These are phyloP conservation scores for Nidularia sp. DNA, from an alignment of 768 basidiomycete genomes.

Conservation along the genomic window DNA sequence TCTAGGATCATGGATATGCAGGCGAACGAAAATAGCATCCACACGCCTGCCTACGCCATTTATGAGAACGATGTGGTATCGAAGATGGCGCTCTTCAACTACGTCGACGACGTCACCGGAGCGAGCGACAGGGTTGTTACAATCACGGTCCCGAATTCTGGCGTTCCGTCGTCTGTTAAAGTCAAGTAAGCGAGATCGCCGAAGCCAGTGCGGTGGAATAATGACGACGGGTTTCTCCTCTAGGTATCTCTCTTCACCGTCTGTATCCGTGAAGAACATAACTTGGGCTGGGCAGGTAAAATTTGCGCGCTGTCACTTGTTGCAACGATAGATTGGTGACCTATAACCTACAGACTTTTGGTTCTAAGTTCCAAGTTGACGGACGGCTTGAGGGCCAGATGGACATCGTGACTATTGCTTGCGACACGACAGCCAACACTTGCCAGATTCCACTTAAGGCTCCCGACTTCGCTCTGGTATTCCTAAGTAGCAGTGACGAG, in stretches of 20 bases:
- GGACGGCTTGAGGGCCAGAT: slow-evolving; percentile 54
- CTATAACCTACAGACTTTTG: slow-evolving; percentile 42
- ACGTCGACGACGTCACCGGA: slow-evolving; percentile 55
- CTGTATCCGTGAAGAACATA: slow-evolving; percentile 52
- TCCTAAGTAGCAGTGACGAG: slow-evolving; percentile 36
- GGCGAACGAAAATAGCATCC: slow-evolving; percentile 44
- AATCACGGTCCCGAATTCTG: slow-evolving; percentile 38
- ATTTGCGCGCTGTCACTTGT: neutral
- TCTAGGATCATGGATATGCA: slow-evolving; percentile 65
- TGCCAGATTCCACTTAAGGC: slow-evolving; percentile 61
- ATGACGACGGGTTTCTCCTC: neutral
- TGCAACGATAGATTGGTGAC: neutral
- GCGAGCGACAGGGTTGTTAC: slow-evolving; percentile 49
- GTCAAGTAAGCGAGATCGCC: slow-evolving; percentile 43
- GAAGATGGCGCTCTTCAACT: slow-evolving; percentile 72
- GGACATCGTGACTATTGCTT: slow-evolving; percentile 49
- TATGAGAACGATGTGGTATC: slow-evolving; percentile 64
- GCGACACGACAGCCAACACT: slow-evolving; percentile 42
- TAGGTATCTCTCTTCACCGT: slow-evolving; percentile 50
- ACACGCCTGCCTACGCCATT: slow-evolving; percentile 66
- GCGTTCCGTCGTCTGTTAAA: slow-evolving; percentile 38
- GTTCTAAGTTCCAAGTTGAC: slow-evolving; percentile 56
- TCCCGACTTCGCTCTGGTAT: slow-evolving; percentile 68
- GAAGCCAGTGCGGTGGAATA: neutral
- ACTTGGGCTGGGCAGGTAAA: slow-evolving; percentile 60